Evolutionary conservation across 108 stramenopile genomes (phyloP), one percentile per base, ranked within the genome.

Genomic region (Epipyxis sp.): DNA sequence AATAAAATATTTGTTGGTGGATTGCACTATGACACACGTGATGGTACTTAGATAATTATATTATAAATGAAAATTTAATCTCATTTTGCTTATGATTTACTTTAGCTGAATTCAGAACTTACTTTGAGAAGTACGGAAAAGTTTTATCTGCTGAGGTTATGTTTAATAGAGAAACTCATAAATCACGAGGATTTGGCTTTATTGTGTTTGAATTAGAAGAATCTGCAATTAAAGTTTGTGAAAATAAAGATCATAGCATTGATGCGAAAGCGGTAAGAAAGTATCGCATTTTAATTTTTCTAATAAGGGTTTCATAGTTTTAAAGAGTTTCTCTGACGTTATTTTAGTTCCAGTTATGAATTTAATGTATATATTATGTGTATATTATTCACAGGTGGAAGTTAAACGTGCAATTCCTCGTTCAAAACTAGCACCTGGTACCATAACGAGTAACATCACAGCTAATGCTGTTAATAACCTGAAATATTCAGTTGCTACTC

Each of bases 141-240:
- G 85, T 86, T 20, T 37, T 79, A 32, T 82, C 79, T 1, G 83
- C 82, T 1, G 85, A 86, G 46, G 85, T 86, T 41, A 86, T 86
- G 85, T 86, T 84, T 72, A 86, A 86, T 35, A 77, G 85, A 10
- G 85, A 86, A 62, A 86, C 85, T 1, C 83, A 84, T 69, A 86
- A 86, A 41, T 78, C 82, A 58, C 84, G 85, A 32, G 85, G 85
- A 37, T 86, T 86, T 45, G 85, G 85, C 39, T 86, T 86, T 69
- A 82, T 86, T 41, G 85, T 86, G 65, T 86, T 86, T 25, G 85
- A 84, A 80, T 69, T 59, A 39, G 44, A 41, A 16, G 77, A 42
- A 10, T 67, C 67, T 42, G 80, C 81, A 30, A 10, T 29, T 41
- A 46, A 62, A 37, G 84, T 80, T 10, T 69, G 80, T 42, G 74